Conservation (phyloP, 169 alveolate species). For the Babesia ovata region DNA sequence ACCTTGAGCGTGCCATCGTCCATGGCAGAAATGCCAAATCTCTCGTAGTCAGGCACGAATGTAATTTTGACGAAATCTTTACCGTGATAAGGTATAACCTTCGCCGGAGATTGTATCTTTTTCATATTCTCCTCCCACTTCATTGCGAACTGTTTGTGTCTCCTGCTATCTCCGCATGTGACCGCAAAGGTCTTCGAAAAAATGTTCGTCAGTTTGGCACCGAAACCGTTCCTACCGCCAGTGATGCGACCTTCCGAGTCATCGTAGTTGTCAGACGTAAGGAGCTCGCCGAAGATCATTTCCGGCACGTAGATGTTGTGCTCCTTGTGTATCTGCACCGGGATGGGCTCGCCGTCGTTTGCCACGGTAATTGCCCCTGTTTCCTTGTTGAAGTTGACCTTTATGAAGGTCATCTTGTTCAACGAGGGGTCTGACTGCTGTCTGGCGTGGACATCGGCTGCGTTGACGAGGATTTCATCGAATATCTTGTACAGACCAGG, state of each 20-base stretch:
- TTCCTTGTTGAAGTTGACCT: slow-evolving; percentile 78
- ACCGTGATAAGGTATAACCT: slow-evolving; percentile 78
- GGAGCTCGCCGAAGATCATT: slow-evolving; percentile 96
- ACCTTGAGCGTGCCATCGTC: slow-evolving; percentile 91
- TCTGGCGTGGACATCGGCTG: slow-evolving; percentile 97
- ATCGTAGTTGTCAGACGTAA: slow-evolving; percentile 98
- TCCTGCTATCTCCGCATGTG: slow-evolving; percentile 92
- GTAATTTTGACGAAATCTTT: slow-evolving; percentile 90
- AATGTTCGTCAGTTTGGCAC: slow-evolving; percentile 99
- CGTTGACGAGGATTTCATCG: slow-evolving; percentile 98
- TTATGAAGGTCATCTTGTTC: slow-evolving; percentile 81
- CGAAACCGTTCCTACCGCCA: slow-evolving; percentile 99
- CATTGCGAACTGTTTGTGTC: slow-evolving; percentile 84
- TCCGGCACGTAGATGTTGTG: slow-evolving; percentile 97
- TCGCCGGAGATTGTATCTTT: slow-evolving; percentile 80
- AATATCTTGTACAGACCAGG: slow-evolving; percentile 99
- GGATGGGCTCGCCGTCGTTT: slow-evolving; percentile 85
- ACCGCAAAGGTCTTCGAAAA: slow-evolving; percentile 94
- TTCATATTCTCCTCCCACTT: slow-evolving; percentile 91
- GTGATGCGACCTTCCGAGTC: slow-evolving; percentile 97
- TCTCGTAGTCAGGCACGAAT: slow-evolving; percentile 95
- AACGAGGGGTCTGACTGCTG: slow-evolving; percentile 78
- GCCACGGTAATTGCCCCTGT: slow-evolving; percentile 76
- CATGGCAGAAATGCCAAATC: slow-evolving; percentile 88
- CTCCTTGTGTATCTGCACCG: slow-evolving; percentile 94